Percentiles rank a stretch among this genome's conserved stretches.
Evolutionary conservation across 2,329 filamentous ascomycete genomes (phyloP).

Genomic region (Fusarium penzigii): DNA sequence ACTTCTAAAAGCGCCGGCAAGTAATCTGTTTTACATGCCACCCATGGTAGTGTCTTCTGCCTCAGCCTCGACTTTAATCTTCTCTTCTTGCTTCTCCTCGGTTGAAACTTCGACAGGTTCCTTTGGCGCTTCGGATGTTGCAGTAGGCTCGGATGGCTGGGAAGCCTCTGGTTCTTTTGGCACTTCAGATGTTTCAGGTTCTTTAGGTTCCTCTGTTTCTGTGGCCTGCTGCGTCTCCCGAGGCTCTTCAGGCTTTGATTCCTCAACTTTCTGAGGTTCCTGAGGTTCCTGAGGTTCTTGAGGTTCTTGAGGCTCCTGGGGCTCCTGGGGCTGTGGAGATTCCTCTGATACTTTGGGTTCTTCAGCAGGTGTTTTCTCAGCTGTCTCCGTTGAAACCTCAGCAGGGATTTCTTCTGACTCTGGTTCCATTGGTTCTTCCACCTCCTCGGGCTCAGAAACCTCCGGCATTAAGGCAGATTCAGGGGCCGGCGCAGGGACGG

Average conservation of each 20-base stretch:
- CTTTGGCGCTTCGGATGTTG: too few species aligned
- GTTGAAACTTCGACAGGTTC: too few species aligned
- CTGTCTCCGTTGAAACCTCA: neutral
- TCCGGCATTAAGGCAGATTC: slow-evolving; percentile 13
- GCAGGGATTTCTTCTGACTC: neutral
- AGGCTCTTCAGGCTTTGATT: neutral
- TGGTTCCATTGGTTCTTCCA: neutral
- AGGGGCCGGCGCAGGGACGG: slow-evolving; percentile 1
- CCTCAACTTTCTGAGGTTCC: neutral
- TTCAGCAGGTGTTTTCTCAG: neutral
- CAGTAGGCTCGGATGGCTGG: neutral
- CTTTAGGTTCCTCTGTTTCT: neutral
- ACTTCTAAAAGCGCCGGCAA: neutral
- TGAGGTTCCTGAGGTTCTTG: neutral
- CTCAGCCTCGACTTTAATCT: neutral
- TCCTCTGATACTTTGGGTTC: neutral
- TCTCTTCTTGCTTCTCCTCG: neutral
- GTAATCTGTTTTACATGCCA: neutral
- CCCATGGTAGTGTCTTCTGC: neutral
- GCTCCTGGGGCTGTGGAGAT: neutral
- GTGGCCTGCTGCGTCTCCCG: too few species aligned
- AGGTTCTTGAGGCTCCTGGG: too few species aligned
- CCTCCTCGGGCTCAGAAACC: slow-evolving; percentile 9
- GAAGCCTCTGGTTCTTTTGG: neutral
- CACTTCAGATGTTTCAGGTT: neutral